Evolutionary conservation across 2,329 filamentous ascomycete genomes (phyloP), one percentile per base, ranked within the genome.

Genomic region (Torrubiella hemipterigena): DNA sequence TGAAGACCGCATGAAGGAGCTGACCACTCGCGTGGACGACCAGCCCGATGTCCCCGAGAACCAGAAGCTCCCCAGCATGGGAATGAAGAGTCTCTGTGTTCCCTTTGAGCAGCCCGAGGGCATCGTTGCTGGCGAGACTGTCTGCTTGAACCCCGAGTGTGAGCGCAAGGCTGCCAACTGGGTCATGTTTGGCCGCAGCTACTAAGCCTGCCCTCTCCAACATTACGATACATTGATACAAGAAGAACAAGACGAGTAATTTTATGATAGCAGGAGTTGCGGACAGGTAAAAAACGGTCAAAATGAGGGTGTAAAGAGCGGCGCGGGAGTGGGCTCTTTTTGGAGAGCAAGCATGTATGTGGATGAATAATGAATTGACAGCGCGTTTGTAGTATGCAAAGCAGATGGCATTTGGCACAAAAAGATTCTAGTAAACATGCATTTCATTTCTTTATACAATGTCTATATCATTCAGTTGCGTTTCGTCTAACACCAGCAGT

Each of bases 1-100:
- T 51, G 89, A 95, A 60, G 89, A 95, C 47, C 75, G 84, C 55
- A 85, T 96, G 64, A 96, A 96, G 73, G 85, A 93, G 34, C 68
- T 87, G 52, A 93, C 84, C 40, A 84, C 81, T 26, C 79, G 81
- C 41, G 81, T 77, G 45, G 77, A 77, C 35, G 67, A 75, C 33
- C 73, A 66, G 45, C 57, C 64, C 33, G 57, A 59, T 30, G 53
- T 63, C 20, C 63, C 69, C 29, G 68, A 72, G 40, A 59, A 62
- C 43, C 65, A 69, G 42, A 65, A 64, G 48, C 56, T 61, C 13
- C 68, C 69, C 17, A 65, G 63, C 31, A 76, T 75, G 71, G 71
- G 71, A 47, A 76, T 64, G 81, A 82, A 65, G 76, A 77, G 55
- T 56, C 73, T 59, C 56, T 89, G 66, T 75, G 93, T 70, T 42